Base-by-base conservation (phyloP, 2,329 filamentous ascomycete species). In the Sodiomyces alkalinus region DNA sequence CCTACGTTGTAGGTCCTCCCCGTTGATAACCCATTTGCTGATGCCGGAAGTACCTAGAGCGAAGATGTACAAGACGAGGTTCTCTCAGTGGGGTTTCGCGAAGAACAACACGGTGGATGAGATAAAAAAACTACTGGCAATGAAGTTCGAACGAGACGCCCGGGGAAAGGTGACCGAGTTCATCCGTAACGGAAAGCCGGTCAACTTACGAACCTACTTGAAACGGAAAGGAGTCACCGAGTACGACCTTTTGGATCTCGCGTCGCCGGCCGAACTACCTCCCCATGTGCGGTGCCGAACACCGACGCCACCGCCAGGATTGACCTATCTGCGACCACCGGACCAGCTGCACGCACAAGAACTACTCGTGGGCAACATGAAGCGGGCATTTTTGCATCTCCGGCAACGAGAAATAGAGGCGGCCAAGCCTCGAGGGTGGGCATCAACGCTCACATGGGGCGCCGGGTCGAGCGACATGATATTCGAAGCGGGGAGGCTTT, bases 21-120 rank as follows among this genome's bases (percentile, higher is more conserved):
- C n/a, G n/a, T n/a, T n/a, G n/a, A n/a, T n/a, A n/a, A n/a, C n/a
- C n/a, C n/a, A n/a, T n/a, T 8, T 9, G 14, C 13, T 8, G 5
- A 7, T 19, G n/a, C 59, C 62, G 12, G n/a, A n/a, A n/a, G n/a
- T n/a, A n/a, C n/a, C n/a, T n/a, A n/a, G n/a, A n/a, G n/a, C n/a
- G n/a, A 63, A 64, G 37, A 66, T 66, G 62, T 66, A 66, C 43
- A 66, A 66, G 40, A 64, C 61, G n/a, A 50, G 62, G 15, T 65
- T 65, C 39, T 62, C 62, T 10, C 60, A 64, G 35, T 66, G 62
- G 62, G 61, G 61, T 1, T 66, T 66, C 35, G 61, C 60, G 22
- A 66, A 66, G 46, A 65, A 66, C 33, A 65, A 65, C 35, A 65
- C 60, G 22, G 62, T 65, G 33, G 60, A 63, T 16, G 62, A 65